Conservation (phyloP, 768 basidiomycete genomes). For the Neoboletus magnificus region DNA sequence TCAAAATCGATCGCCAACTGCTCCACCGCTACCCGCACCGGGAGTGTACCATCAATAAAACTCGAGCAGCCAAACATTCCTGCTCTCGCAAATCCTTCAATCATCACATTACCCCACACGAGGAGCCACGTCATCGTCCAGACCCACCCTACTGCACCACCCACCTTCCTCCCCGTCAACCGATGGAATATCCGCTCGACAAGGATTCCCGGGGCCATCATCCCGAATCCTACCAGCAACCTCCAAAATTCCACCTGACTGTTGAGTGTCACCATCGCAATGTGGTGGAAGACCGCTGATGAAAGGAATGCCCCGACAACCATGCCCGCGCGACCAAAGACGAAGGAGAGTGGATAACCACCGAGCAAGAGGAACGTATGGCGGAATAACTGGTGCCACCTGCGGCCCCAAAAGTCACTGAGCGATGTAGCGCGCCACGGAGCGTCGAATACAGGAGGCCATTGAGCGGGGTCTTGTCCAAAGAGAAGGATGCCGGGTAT, state of each 20-base stretch:
- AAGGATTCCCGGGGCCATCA: conserved; percentile 51
- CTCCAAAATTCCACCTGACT: conserved; percentile 40
- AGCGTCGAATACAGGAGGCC: conserved; percentile 33
- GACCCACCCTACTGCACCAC: conserved; percentile 31
- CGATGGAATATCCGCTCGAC: conserved; percentile 36
- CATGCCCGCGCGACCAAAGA: conserved; percentile 47
- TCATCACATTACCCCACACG: conserved; percentile 21
- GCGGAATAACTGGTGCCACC: conserved; percentile 40
- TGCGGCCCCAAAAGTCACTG: conserved; percentile 35
- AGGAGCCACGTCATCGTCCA: conserved; percentile 35
- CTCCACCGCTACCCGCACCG: conserved; percentile 10
- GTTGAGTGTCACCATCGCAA: conserved; percentile 50
- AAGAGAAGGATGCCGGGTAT: conserved; percentile 28
- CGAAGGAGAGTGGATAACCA: conserved; percentile 23
- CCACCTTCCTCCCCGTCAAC: conserved; percentile 26
- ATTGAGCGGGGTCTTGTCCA: conserved; percentile 26
- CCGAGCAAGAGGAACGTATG: conserved; percentile 31
- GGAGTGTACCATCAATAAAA: conserved; percentile 3
- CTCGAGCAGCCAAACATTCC: conserved; percentile 9
- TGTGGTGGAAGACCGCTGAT: conserved; percentile 55
- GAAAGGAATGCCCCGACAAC: conserved; percentile 55
- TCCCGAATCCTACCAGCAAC: conserved; percentile 49
- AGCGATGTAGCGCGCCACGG: conserved; percentile 39
- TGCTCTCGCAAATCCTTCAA: conserved; percentile 20
- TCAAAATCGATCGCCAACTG: conserved; percentile 10